phyloP scores from a whole-genome alignment of 2,329 filamentous ascomycete species.

The Metarhizium rileyi region DNA sequence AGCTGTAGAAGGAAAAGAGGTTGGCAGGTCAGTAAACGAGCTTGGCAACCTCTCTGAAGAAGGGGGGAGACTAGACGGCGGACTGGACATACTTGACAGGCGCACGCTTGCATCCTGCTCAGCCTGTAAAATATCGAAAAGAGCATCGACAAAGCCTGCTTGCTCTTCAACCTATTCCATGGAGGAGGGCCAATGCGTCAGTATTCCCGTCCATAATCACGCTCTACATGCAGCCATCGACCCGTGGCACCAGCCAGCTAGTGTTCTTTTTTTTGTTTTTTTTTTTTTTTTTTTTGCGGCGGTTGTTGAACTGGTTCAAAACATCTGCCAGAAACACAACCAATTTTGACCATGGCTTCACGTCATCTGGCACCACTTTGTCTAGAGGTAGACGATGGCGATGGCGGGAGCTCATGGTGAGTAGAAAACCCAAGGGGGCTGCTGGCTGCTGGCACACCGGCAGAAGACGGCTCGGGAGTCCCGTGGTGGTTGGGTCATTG shows the following conservation, averaged over 20 bases:
- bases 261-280: no score
- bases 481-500: neutral
- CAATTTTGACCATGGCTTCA: no score
- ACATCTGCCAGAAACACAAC: no score
- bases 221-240: neutral
- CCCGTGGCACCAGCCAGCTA: no score
- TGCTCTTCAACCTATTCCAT: slow-evolving; percentile 70
- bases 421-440: neutral
- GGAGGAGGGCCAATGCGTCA: slow-evolving; percentile 4
- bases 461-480: neutral
- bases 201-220: neutral
- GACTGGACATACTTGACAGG: slow-evolving; percentile 64
- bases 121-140: slow-evolving; percentile 80
- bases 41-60: slow-evolving; percentile 1
- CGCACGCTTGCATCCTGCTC: slow-evolving; percentile 81
- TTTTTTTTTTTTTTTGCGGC: no score
- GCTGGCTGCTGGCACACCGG: no score
- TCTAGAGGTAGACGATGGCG: neutral
- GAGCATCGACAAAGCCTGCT: slow-evolving; percentile 79
- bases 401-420: neutral
- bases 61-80: slow-evolving; percentile 1
- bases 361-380: neutral
- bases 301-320: no score
- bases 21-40: neutral
- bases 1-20: slow-evolving; percentile 42